Conservation (phyloP, 2,329 filamentous ascomycete species). For the Monosporascus sp. region DNA sequence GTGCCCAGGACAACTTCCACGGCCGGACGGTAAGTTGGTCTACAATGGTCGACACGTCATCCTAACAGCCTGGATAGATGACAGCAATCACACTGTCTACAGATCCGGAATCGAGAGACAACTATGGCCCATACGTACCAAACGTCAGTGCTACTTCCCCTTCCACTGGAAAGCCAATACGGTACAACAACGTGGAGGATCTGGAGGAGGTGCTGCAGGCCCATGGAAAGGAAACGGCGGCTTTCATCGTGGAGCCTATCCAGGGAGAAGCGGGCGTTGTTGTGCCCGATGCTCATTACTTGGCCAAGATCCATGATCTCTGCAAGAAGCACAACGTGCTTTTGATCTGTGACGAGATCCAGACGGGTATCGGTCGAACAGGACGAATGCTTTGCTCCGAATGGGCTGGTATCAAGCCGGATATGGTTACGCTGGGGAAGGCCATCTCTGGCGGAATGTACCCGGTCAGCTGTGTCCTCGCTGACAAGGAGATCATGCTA, state of each 20-base stretch:
- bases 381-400: constrained; percentile 90
- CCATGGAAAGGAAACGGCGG: constrained; percentile 80
- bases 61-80: constrained; percentile 52
- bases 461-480: constrained; percentile 90
- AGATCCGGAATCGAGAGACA: constrained; percentile 90
- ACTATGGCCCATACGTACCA: constrained; percentile 95
- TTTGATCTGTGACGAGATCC: constrained; percentile 96
- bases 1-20: constrained; percentile 90
- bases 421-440: constrained; percentile 92
- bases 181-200: constrained; percentile 80
- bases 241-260: constrained; percentile 93
- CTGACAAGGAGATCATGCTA: constrained; percentile 87
- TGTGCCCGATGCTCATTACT: constrained; percentile 86
- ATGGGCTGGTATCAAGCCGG: constrained; percentile 92
- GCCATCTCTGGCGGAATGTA: constrained; percentile 98
- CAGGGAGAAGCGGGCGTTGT: constrained; percentile 97
- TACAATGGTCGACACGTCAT: background rate
- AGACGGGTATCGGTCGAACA: constrained; percentile 93
- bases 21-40: constrained; percentile 71
- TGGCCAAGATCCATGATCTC: constrained; percentile 71
- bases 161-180: constrained; percentile 69
- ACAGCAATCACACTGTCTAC: constrained; percentile 92
- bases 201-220: constrained; percentile 73
- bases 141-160: constrained; percentile 76
- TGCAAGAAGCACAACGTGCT: constrained; percentile 96